A percentile compares a stretch with the other conserved stretches of the same genome.
Conservation (phyloP, 1,284 basidiomycete genomes). For the Trametes polyzona region DNA sequence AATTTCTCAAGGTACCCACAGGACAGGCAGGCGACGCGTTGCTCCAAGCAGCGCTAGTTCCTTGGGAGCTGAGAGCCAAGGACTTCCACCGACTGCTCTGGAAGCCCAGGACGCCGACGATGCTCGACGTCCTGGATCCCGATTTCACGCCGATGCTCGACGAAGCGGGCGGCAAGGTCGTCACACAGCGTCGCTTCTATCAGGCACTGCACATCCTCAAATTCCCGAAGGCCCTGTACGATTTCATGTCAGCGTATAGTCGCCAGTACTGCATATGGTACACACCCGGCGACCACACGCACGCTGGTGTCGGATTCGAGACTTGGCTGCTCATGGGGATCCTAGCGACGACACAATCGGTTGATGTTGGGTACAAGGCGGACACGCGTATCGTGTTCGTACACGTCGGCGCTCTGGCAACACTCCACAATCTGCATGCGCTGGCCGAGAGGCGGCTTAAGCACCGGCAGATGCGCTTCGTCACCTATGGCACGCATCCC, state of each 20-base stretch:
- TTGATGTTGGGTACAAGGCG: conserved; percentile 41
- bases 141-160: conserved; percentile 6
- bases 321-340: conserved; percentile 49
- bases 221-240: conserved; percentile 47
- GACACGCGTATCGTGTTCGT: conserved; percentile 60
- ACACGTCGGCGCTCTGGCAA: conserved; percentile 59
- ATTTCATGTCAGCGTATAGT: conserved; percentile 41
- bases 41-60: conserved; percentile 44
- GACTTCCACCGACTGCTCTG: conserved; percentile 28
- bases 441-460: conserved; percentile 50
- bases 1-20: conserved; percentile 30
- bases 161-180: conserved; percentile 16
- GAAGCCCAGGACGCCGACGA: conserved; percentile 12
- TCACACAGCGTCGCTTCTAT: conserved; percentile 38
- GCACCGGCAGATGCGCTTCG: conserved; percentile 54
- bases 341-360: conserved; percentile 46
- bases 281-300: conserved; percentile 29
- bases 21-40: conserved; percentile 15
- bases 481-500: conserved; percentile 66
- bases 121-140: conserved; percentile 6
- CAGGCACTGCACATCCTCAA: conserved; percentile 49
- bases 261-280: conserved; percentile 47
- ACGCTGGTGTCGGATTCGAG: conserved; percentile 41
- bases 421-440: conserved; percentile 49
- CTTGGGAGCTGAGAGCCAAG: conserved; percentile 44